Base-by-base conservation (phyloP, 2,329 filamentous ascomycete genomes). In the Dendrostoma leiphaemia region DNA sequence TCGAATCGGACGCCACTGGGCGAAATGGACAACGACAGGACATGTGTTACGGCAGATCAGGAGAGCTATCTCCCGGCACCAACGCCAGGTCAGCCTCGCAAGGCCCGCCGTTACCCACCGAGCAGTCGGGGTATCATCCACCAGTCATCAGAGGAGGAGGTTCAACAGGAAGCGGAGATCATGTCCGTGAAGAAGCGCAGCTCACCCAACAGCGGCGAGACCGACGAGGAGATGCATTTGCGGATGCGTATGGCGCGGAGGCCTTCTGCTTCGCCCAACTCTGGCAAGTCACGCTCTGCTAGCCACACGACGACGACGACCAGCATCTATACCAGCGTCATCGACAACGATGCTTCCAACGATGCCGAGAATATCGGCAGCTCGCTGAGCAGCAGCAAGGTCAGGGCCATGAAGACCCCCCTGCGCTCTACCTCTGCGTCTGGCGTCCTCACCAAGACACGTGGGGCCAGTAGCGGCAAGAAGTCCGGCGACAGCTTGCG, bases 21-120 rank as follows among this genome's bases (percentile, higher is more conserved):
- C 51, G 94, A 99, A 71, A 90, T 99, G 59, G 90, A 95, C 64
- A 84, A 89, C 60, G 96, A 97, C 62, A 75, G 80, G 64, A 82
- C 79, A 65, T 84, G 82, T 62, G 78, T 83, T 60, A 28, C 41
- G 4, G 81, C 83, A 47, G 80, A 85, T n/a, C 83, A 90, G 65
- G 91, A 97, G 60, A 92, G 97, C 67, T 95, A 95, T 63, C 82
- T 99, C 5, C 94, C 94, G 3, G 93, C 92, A 0, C 94, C 94
- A 3, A 99, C 94, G 4, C 94, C 94, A 0, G 94, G 94, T 2
- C 94, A 99, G 69, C 94, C 94, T 26, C 85, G 94, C 59, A 97
- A 99, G 78, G 89, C 88, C 56, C 84, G 88, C 24, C 88, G 90
- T 62, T 83, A 92, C 68, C 84, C 88, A 10, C 89, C 92, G 70